Percentiles rank a stretch among this genome's conserved stretches.
phyloP scores from a whole-genome alignment of 2,329 filamentous ascomycete species.

The Pseudocercospora pini-densiflorae region DNA sequence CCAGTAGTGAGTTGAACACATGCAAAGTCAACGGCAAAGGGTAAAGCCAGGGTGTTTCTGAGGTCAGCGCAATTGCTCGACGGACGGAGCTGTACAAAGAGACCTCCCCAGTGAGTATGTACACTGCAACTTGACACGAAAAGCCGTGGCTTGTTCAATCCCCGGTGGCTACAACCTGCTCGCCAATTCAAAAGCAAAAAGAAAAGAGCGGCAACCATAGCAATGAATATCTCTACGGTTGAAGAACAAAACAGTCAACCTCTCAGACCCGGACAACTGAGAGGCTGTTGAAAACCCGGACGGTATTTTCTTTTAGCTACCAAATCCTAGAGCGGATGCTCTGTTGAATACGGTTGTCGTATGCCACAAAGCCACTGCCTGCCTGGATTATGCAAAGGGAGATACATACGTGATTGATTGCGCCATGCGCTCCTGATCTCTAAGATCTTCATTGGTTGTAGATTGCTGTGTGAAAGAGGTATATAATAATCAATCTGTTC shows the following conservation, averaged over 20 bases:
- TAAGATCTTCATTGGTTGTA: background rate
- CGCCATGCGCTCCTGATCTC: background rate
- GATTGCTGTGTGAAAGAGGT: background rate
- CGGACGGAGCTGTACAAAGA: too few species aligned
- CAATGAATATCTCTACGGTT: too few species aligned
- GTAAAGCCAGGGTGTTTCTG: too few species aligned
- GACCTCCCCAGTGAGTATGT: too few species aligned
- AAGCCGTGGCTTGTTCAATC: too few species aligned
- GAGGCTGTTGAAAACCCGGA: background rate
- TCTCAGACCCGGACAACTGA: background rate
- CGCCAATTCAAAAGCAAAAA: background rate
- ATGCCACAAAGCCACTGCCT: background rate
- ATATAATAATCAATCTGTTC: background rate
- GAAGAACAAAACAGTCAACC: background rate
- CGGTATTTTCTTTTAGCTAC: background rate
- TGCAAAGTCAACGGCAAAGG: too few species aligned
- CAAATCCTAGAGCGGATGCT: background rate
- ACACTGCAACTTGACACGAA: too few species aligned
- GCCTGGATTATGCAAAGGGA: background rate
- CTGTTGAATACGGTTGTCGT: background rate
- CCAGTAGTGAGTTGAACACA: too few species aligned
- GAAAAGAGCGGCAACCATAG: too few species aligned
- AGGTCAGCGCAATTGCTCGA: too few species aligned
- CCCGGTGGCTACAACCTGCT: too few species aligned
- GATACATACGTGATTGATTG: background rate